These are phyloP conservation scores for Mycena vulgaris DNA, from an alignment of 768 basidiomycete species.

Conservation along the genomic window DNA sequence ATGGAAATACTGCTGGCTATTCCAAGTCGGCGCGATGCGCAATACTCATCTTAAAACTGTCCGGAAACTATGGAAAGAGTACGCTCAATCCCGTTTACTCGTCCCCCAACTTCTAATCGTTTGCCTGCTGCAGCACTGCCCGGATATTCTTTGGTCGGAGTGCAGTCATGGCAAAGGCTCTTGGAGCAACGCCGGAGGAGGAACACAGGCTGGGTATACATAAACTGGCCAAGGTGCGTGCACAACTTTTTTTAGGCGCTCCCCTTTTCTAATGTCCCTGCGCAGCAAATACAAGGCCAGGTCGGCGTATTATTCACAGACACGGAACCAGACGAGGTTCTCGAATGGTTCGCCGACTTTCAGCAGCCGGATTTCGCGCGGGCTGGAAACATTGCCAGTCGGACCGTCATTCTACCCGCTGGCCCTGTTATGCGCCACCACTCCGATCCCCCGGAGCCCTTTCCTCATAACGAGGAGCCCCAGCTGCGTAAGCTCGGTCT, in stretches of 20 bases:
- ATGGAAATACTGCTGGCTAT: conserved; percentile 96
- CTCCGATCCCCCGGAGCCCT: conserved; percentile 88
- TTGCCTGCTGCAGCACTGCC: conserved; percentile 71
- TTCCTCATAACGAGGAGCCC: conserved; percentile 98
- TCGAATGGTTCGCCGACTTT: conserved; percentile 96
- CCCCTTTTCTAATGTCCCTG: conserved; percentile 15
- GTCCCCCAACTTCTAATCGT: conserved; percentile 1
- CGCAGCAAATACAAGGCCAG: conserved; percentile 96
- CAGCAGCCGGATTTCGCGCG: conserved; percentile 93
- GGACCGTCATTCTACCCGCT: conserved; percentile 81
- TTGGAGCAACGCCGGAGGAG: conserved; percentile 89
- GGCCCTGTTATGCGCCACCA: conserved; percentile 90
- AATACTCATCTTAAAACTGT: conserved; percentile 96
- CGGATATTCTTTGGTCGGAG: conserved; percentile 91
- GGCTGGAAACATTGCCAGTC: conserved; percentile 83
- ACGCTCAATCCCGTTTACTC: conserved; percentile 49
- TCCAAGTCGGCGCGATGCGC: conserved; percentile 95
- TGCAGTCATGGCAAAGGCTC: conserved; percentile 95
- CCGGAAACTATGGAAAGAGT: conserved; percentile 95
- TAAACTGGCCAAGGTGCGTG: conserved; percentile 82
- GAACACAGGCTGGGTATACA: conserved; percentile 87
- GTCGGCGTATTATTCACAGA: conserved; percentile 95
- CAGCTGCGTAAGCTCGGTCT: conserved; percentile 95
- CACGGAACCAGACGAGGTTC: conserved; percentile 89
- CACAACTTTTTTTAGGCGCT: conserved; percentile 2